phyloP scores from a whole-genome alignment of 768 basidiomycete species.

The Rhodosporidiobolus sp. region DNA sequence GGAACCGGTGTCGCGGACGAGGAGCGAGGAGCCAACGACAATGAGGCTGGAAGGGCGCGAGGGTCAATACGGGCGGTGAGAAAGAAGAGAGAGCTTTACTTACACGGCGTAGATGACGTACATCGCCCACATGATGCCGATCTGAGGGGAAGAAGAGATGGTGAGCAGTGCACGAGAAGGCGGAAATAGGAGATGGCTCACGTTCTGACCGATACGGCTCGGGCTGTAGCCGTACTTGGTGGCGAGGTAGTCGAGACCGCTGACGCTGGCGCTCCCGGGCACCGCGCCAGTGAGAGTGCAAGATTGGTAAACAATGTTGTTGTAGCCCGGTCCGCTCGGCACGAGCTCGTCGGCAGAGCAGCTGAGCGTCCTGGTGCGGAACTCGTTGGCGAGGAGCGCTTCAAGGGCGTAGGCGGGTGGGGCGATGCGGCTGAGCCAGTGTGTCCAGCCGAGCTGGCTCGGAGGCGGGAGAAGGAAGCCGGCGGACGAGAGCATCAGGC shows the following conservation, averaged over 20 bases:
- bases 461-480: slow-evolving; percentile 25
- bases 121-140: slow-evolving; percentile 13
- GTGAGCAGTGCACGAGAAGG: no score
- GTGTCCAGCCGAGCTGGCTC: slow-evolving; percentile 13
- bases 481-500: slow-evolving; percentile 8
- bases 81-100: not conserved
- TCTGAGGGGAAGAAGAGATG: no score
- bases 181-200: slow-evolving; percentile 13
- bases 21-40: slow-evolving; percentile 42
- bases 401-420: slow-evolving; percentile 41
- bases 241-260: slow-evolving; percentile 28
- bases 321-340: slow-evolving; percentile 22
- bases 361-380: slow-evolving; percentile 15
- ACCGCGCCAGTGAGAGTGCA: slow-evolving; percentile 40
- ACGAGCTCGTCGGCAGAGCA: slow-evolving; percentile 18
- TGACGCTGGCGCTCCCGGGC: slow-evolving; percentile 23
- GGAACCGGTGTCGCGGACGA: slow-evolving; percentile 30
- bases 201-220: slow-evolving; percentile 18
- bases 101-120: slow-evolving; percentile 21
- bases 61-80: not conserved
- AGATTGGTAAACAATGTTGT: slow-evolving; percentile 19
- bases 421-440: slow-evolving; percentile 25
- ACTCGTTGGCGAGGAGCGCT: slow-evolving; percentile 42
- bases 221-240: slow-evolving; percentile 14
- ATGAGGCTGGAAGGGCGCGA: slow-evolving; percentile 25